Evolutionary conservation across 1,284 basidiomycete genomes (phyloP).

Genomic region (Leucoagaricus sp.): DNA sequence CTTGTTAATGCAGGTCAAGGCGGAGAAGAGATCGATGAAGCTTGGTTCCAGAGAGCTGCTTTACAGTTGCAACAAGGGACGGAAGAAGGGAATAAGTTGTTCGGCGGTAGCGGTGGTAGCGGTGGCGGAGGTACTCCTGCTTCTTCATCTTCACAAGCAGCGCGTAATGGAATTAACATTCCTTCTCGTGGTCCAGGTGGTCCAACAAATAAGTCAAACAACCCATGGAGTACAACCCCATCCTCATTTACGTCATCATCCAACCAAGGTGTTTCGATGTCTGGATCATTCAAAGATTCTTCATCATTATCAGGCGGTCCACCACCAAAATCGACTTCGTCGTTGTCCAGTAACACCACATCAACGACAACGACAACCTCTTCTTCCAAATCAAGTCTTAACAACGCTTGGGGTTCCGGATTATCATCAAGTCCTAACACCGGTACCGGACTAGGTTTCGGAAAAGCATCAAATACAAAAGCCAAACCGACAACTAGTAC

Average conservation of each 20-base stretch:
- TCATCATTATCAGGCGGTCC: constrained; percentile 6
- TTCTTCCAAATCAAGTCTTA: background rate
- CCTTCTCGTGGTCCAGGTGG: background rate
- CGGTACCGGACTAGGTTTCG: background rate
- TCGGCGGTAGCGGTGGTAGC: too few species aligned
- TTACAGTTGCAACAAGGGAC: constrained; percentile 14
- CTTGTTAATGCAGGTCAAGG: background rate
- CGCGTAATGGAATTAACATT: constrained; percentile 1
- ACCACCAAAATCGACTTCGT: background rate
- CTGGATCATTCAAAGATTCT: constrained; percentile 4
- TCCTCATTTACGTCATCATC: background rate
- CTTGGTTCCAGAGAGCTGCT: constrained; percentile 9
- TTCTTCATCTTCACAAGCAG: background rate
- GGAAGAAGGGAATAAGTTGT: background rate
- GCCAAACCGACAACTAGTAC: constrained; percentile 9
- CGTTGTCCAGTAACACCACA: background rate
- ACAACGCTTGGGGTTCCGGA: constrained; percentile 4
- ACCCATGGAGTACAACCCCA: constrained; percentile 1
- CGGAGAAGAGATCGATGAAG: constrained; percentile 1
- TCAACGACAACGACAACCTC: too few species aligned
- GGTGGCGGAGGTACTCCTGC: too few species aligned
- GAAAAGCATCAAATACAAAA: constrained; percentile 4
- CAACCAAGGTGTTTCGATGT: background rate
- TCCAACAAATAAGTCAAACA: background rate
- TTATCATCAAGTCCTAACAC: background rate